A percentile compares a stretch with the other conserved stretches of the same genome.
phyloP scores from a whole-genome alignment of 768 basidiomycete species.

The Boletus coccyginus region DNA sequence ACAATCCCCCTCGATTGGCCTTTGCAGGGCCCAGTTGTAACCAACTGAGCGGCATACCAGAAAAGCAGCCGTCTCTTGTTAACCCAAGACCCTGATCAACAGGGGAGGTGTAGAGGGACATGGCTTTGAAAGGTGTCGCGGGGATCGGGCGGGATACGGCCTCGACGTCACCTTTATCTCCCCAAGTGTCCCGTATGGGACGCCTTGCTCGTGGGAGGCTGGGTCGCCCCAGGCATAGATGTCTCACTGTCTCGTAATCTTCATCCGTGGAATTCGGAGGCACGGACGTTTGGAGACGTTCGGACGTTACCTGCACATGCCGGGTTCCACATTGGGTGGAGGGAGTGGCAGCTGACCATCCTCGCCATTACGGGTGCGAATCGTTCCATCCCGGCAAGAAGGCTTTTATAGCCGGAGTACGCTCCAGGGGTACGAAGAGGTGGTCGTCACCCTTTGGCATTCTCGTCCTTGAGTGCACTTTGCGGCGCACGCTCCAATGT shows the following conservation, averaged over 20 bases:
- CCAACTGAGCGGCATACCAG: slow-evolving; percentile 64
- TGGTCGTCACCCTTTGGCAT: background rate
- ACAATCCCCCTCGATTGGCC: slow-evolving; percentile 58
- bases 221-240: rapidly evolving
- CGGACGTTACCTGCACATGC: background rate
- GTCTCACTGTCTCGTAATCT: rapidly evolving
- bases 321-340: no score
- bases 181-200: slow-evolving; percentile 12
- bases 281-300: background rate
- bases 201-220: slow-evolving; percentile 12
- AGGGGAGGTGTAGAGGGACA: slow-evolving; percentile 18
- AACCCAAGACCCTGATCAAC: slow-evolving; percentile 41
- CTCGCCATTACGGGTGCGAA: no score
- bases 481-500: slow-evolving; percentile 14
- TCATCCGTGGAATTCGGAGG: background rate
- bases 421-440: slow-evolving; percentile 22
- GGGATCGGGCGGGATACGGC: slow-evolving; percentile 43
- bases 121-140: slow-evolving; percentile 54
- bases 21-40: slow-evolving; percentile 62
- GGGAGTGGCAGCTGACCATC: background rate
- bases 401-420: background rate
- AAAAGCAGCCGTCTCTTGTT: slow-evolving; percentile 41
- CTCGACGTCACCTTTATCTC: slow-evolving; percentile 9
- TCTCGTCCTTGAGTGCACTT: slow-evolving; percentile 30
- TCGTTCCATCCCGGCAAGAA: background rate